Evolutionary conservation across 2,329 filamentous ascomycete genomes (phyloP).

Genomic region (Claviceps sp.): DNA sequence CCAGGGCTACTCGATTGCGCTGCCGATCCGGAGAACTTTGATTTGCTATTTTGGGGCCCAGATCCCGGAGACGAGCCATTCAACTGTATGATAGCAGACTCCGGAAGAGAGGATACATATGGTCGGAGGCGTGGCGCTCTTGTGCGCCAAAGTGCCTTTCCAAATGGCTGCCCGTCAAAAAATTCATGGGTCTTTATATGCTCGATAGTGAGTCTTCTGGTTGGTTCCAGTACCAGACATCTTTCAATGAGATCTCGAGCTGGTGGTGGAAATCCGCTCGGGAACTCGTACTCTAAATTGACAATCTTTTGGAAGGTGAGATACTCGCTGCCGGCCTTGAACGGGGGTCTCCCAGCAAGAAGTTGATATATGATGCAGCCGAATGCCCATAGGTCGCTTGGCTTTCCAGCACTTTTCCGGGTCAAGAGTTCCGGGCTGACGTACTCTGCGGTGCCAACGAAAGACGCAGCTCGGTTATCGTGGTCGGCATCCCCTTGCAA

Average conservation of each 20-base stretch:
- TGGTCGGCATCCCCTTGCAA: conserved; percentile 33
- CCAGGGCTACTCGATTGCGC: conserved; percentile 26
- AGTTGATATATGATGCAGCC: conserved; percentile 97
- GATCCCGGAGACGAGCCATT: conserved; percentile 36
- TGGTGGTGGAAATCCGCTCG: conserved; percentile 69
- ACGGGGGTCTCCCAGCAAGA: conserved; percentile 86
- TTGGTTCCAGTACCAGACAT: conserved; percentile 77
- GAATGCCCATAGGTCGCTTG: conserved; percentile 96
- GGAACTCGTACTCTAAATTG: conserved; percentile 85
- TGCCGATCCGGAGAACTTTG: conserved; percentile 15
- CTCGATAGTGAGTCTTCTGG: conserved; percentile 74
- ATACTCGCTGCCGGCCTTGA: conserved; percentile 93
- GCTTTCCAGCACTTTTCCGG: conserved; percentile 94
- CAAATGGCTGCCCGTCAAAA: conserved; percentile 78
- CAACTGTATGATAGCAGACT: conserved; percentile 61
- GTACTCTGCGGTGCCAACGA: conserved; percentile 95
- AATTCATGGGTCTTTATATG: conserved; percentile 96
- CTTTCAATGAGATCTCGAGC: conserved; percentile 85
- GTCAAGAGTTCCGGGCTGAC: conserved; percentile 95
- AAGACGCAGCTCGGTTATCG: conserved; percentile 72
- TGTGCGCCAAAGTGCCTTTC: conserved; percentile 72
- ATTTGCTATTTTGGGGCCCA: conserved; percentile 14
- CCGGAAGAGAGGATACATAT: conserved; percentile 64
- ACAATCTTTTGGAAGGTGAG: conserved; percentile 98
- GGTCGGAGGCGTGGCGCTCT: conserved; percentile 80